A percentile compares a stretch with the other conserved stretches of the same genome.
These are phyloP conservation scores for Esteya vermicola DNA, from an alignment of 2,329 filamentous ascomycete genomes.

Conservation along the genomic window DNA sequence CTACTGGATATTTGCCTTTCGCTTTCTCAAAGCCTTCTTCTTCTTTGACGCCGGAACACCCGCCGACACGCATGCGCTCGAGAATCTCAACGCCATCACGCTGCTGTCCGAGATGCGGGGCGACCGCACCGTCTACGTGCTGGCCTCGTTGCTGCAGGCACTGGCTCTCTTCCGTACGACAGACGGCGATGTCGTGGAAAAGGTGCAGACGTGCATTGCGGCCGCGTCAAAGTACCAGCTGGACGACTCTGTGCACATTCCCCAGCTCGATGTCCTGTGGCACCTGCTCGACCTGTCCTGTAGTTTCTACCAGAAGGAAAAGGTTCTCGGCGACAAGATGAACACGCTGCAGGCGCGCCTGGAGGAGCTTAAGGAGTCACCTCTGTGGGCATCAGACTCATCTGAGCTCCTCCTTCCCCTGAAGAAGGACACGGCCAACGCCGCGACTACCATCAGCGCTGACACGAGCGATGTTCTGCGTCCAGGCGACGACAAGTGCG, in stretches of 20 bases:
- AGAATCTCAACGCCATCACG: constrained; percentile 53
- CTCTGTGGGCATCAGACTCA: constrained; percentile 30
- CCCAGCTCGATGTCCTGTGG: constrained; percentile 51
- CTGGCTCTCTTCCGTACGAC: constrained; percentile 52
- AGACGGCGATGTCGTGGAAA: constrained; percentile 51
- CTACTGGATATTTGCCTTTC: constrained; percentile 69
- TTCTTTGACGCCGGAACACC: constrained; percentile 46
- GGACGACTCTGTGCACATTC: constrained; percentile 45
- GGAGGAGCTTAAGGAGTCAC: constrained; percentile 35
- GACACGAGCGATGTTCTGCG: constrained; percentile 42
- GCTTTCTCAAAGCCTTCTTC: constrained; percentile 57
- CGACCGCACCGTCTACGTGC: constrained; percentile 50
- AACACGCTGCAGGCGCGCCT: constrained; percentile 45
- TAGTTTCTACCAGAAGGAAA: constrained; percentile 48
- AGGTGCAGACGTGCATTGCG: constrained; percentile 61
- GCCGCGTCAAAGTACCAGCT: constrained; percentile 58
- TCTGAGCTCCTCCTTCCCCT: constrained; percentile 42
- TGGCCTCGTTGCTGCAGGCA: constrained; percentile 54
- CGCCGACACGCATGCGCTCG: constrained; percentile 48
- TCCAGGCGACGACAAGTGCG: constrained; percentile 31
- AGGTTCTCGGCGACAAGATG: constrained; percentile 45
- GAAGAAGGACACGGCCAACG: constrained; percentile 31
- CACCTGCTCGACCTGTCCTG: constrained; percentile 58
- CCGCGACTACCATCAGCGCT: constrained; percentile 33
- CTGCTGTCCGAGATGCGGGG: constrained; percentile 42